Evolutionary conservation across 83 land plant genomes (phyloP).

Genomic region (Picea abies): DNA sequence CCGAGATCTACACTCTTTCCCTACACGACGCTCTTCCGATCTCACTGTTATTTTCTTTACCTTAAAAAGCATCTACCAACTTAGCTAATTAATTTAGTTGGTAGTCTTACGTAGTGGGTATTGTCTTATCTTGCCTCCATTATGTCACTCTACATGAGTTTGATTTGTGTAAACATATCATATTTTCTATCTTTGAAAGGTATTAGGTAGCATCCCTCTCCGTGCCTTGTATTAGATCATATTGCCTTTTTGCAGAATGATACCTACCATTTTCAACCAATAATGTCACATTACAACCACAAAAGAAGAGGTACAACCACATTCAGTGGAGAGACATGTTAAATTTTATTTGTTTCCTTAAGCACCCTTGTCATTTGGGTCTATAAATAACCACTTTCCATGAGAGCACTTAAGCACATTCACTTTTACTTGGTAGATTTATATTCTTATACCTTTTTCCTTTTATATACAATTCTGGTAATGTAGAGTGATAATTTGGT

Average conservation of each 20-base stretch:
- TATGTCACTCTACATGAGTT: too few species aligned
- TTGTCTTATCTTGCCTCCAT: too few species aligned
- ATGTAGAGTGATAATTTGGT: background rate
- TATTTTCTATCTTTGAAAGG: background rate
- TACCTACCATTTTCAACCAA: conserved; percentile 1
- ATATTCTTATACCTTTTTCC: background rate
- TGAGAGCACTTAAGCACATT: background rate
- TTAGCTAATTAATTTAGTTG: too few species aligned
- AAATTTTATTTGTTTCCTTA: background rate
- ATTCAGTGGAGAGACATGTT: background rate
- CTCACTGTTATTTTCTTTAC: too few species aligned
- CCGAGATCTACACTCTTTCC: too few species aligned
- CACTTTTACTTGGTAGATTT: background rate
- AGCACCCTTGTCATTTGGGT: background rate
- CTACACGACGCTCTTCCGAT: too few species aligned
- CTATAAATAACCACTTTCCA: background rate
- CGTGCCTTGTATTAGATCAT: background rate
- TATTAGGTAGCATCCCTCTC: too few species aligned
- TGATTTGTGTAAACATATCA: too few species aligned
- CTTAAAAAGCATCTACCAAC: too few species aligned
- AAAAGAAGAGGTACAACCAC: conserved; percentile 3
- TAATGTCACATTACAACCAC: conserved; percentile 1
- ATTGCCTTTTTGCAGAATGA: background rate
- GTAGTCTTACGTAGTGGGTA: too few species aligned
- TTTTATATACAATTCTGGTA: too few species aligned